These are phyloP conservation scores for Neotropicomus parvogracilis DNA, from an alignment of 1,284 basidiomycete genomes.

Conservation along the genomic window DNA sequence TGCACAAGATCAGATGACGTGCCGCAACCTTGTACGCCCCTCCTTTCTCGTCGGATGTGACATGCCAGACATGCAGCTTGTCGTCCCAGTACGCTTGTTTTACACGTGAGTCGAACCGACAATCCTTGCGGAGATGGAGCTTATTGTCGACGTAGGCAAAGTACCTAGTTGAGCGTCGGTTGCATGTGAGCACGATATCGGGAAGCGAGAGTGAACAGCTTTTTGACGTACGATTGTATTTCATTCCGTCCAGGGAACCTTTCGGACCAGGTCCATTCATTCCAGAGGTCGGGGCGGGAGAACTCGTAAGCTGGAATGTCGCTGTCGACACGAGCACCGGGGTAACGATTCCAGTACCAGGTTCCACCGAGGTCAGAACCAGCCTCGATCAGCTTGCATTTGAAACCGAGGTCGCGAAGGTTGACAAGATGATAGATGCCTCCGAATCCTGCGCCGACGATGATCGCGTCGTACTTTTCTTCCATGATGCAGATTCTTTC, in stretches of 20 bases:
- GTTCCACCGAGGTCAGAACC: slow-evolving; percentile 16
- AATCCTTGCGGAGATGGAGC: not conserved
- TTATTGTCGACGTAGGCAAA: slow-evolving; percentile 1
- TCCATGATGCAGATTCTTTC: slow-evolving; percentile 3
- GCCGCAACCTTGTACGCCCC: slow-evolving; percentile 11
- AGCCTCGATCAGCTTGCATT: slow-evolving; percentile 14
- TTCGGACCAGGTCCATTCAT: not conserved
- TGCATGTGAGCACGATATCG: not conserved
- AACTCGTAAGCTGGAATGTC: too few species aligned
- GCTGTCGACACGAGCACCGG: slow-evolving; percentile 18
- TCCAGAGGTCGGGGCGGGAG: not conserved
- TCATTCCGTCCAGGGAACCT: slow-evolving; percentile 2
- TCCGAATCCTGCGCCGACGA: slow-evolving; percentile 19
- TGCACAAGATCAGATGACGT: slow-evolving; percentile 9
- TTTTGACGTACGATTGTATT: slow-evolving; percentile 2
- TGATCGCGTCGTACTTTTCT: slow-evolving; percentile 18
- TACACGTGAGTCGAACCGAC: not conserved
- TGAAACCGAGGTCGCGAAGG: slow-evolving; percentile 14
- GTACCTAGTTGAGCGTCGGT: slow-evolving; percentile 3
- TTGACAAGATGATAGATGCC: slow-evolving; percentile 17
- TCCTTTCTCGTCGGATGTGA: slow-evolving; percentile 14
- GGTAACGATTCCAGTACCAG: slow-evolving; percentile 21
- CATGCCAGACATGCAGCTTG: too few species aligned
- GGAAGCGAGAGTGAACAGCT: not conserved
- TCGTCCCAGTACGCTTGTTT: slow-evolving; percentile 18